Conservation (phyloP, 1,284 basidiomycete species). For the Porodaedalea pini region DNA sequence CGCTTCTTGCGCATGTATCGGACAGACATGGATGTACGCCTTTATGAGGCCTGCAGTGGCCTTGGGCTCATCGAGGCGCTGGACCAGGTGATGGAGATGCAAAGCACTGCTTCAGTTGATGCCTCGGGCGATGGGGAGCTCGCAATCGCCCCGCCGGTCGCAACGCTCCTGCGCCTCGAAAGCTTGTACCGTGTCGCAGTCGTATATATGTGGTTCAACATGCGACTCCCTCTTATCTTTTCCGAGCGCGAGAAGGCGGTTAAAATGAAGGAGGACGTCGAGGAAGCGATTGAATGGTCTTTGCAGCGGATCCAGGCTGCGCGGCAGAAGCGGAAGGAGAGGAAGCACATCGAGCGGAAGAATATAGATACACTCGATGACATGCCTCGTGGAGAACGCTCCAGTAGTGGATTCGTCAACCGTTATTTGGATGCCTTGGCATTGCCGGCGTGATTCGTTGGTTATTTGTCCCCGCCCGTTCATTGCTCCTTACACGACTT, state of each 20-base stretch:
- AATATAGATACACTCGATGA: too few relatives aligned
- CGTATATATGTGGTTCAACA: constrained; percentile 85
- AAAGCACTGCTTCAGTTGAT: constrained; percentile 6
- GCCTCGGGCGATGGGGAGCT: neutral
- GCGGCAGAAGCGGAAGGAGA: neutral
- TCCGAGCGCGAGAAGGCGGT: constrained; percentile 51
- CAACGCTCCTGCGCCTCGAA: constrained; percentile 58
- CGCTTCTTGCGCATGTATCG: constrained; percentile 29
- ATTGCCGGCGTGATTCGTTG: too few relatives aligned
- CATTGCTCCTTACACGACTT: too few relatives aligned
- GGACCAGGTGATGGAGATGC: constrained; percentile 26
- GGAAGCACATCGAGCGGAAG: too few relatives aligned
- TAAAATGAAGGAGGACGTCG: constrained; percentile 60
- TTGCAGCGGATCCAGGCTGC: constrained; percentile 37
- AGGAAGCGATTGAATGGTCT: constrained; percentile 67
- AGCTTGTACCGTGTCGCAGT: constrained; percentile 79
- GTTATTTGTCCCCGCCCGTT: too few relatives aligned
- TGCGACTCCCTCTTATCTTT: constrained; percentile 76
- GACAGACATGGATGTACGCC: constrained; percentile 24
- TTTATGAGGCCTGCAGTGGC: constrained; percentile 15
- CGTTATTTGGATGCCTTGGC: too few relatives aligned
- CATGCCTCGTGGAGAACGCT: too few relatives aligned
- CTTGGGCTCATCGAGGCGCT: constrained; percentile 23
- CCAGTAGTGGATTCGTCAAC: too few relatives aligned
- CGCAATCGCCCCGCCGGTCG: constrained; percentile 19